A percentile compares a stretch with the other conserved stretches of the same genome.
phyloP scores from a whole-genome alignment of 192 early-diverging fungal species.

The Backusella liffmaniae region DNA sequence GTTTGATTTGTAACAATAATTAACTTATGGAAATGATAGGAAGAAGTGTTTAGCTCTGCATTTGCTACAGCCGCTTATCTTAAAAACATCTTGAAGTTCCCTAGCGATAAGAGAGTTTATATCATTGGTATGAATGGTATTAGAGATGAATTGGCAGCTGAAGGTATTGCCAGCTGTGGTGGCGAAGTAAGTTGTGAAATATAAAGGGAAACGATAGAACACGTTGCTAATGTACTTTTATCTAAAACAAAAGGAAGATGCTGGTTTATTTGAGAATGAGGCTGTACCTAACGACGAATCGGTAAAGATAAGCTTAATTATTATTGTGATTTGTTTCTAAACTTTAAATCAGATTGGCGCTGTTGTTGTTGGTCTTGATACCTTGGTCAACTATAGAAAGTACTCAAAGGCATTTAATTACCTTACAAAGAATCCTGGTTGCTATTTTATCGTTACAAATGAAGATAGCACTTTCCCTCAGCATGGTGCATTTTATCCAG shows the following conservation, averaged over 20 bases:
- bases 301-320: conserved; percentile 16
- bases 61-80: conserved; percentile 94
- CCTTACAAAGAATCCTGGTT: conserved; percentile 63
- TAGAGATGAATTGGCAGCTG: conserved; percentile 75
- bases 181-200: conserved; percentile 33
- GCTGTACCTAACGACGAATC: conserved; percentile 46
- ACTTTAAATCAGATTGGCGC: conserved; percentile 64
- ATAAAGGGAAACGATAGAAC: neutral
- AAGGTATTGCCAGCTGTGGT: conserved; percentile 70
- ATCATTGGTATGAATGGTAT: conserved; percentile 91
- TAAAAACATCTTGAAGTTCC: conserved; percentile 77
- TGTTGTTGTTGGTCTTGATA: conserved; percentile 92
- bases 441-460: conserved; percentile 92
- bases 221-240: neutral
- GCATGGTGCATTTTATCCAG: conserved; percentile 72
- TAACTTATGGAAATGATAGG: conserved; percentile 34
- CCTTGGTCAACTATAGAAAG: conserved; percentile 91
- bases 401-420: conserved; percentile 89
- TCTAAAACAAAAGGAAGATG: conserved; percentile 26
- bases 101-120: conserved; percentile 87
- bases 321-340: neutral
- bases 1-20: too few species aligned
- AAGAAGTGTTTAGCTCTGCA: conserved; percentile 92
- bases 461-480: conserved; percentile 89
- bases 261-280: conserved; percentile 57